Percentiles rank a stretch among this genome's conserved stretches.
Conservation (phyloP, 2,329 filamentous ascomycete genomes). For the Arachnomyces sp. region DNA sequence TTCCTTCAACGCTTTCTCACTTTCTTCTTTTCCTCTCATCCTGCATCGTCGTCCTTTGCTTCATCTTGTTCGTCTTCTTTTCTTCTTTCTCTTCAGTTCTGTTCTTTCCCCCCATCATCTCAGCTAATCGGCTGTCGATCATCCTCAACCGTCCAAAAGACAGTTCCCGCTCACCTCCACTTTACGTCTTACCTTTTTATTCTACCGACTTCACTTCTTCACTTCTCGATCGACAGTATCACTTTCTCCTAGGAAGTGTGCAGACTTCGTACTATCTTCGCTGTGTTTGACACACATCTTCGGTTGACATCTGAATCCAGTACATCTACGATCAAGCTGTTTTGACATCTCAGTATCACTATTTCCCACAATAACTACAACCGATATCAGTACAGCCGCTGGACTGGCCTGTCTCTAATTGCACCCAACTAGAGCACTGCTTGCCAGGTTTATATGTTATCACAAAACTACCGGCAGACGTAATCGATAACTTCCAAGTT, state of each 20-base stretch:
- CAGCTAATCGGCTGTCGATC: too few relatives aligned
- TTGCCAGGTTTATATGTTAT: conserved; percentile 15
- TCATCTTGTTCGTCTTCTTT: conserved; percentile 17
- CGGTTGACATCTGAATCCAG: conserved; percentile 23
- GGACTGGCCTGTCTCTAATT: conserved; percentile 37
- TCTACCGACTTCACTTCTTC: too few relatives aligned
- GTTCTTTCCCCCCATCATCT: too few relatives aligned
- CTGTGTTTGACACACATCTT: conserved; percentile 38
- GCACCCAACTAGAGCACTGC: conserved; percentile 23
- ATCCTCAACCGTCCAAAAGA: too few relatives aligned
- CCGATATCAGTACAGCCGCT: conserved; percentile 35
- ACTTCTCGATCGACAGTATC: too few relatives aligned
- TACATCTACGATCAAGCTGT: conserved; percentile 8
- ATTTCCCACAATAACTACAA: conserved; percentile 13
- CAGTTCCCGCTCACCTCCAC: too few relatives aligned
- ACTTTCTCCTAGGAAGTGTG: too few relatives aligned
- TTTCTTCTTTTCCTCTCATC: conserved; percentile 14
- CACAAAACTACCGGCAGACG: conserved; percentile 33
- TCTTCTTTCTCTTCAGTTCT: conserved; percentile 11
- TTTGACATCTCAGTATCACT: conserved; percentile 1
- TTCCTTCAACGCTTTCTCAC: conserved; percentile 7
- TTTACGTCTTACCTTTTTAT: too few relatives aligned
- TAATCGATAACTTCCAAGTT: conserved; percentile 19
- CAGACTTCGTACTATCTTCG: conserved; percentile 2
- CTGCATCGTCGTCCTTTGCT: conserved; percentile 12